phyloP scores from a whole-genome alignment of 805 yeast genomes.

The Starmerella scarabaei region DNA sequence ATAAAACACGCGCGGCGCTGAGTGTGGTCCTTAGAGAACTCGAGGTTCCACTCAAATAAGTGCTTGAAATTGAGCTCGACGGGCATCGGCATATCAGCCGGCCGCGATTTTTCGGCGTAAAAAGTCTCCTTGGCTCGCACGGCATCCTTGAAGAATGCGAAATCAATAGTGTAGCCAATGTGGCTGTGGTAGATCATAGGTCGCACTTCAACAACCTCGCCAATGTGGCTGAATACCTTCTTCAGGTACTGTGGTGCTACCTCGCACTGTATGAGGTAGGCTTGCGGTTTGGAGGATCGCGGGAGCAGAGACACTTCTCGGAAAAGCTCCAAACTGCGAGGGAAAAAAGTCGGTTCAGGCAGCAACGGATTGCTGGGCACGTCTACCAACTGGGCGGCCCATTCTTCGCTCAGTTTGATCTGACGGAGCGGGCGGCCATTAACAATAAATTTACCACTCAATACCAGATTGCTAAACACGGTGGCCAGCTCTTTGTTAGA shows the following conservation, averaged over 20 bases:
- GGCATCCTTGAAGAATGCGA: conserved; percentile 10
- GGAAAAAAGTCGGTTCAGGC: background rate
- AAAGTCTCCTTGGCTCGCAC: conserved; percentile 14
- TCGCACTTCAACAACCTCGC: conserved; percentile 16
- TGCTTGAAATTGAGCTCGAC: conserved; percentile 3
- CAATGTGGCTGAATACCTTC: conserved; percentile 9
- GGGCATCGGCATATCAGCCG: background rate
- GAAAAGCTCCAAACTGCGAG: conserved; percentile 6
- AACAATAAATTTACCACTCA: conserved; percentile 1
- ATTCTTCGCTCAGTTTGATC: background rate
- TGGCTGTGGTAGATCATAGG: conserved; percentile 17
- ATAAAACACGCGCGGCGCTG: conserved; percentile 7
- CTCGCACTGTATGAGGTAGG: background rate
- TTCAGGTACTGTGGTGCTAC: conserved; percentile 6
- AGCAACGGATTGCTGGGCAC: background rate
- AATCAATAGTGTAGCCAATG: conserved; percentile 18
- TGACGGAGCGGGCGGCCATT: conserved; percentile 1
- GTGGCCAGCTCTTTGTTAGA: conserved; percentile 1
- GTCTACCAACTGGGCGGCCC: background rate
- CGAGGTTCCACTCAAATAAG: conserved; percentile 14
- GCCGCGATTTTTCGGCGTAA: conserved; percentile 3
- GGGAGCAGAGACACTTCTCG: background rate
- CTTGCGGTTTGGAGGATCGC: background rate
- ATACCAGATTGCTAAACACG: conserved; percentile 1
- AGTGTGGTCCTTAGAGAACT: conserved; percentile 11